Percentiles rank a stretch among this genome's conserved stretches.
These are phyloP conservation scores for Bretschneidera sinensis DNA, from an alignment of 345 rosid genomes.

Conservation along the genomic window DNA sequence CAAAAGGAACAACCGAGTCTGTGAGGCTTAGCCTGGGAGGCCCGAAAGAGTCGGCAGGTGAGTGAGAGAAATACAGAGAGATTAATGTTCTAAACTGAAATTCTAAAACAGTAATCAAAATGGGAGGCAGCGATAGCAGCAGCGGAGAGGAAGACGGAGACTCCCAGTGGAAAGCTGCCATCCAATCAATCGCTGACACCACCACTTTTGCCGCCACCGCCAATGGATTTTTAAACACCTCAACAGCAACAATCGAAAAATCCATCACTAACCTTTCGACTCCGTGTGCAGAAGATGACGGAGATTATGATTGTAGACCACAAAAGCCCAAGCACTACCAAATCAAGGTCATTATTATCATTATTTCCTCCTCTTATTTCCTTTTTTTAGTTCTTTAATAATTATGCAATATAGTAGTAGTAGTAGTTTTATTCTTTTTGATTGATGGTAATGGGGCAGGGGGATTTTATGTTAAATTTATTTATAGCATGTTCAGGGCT, in stretches of 20 bases:
- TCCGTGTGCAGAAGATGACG: conserved; percentile 22
- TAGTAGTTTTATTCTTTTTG: too few species aligned
- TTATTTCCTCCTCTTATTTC: too few species aligned
- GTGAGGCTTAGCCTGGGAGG: too few species aligned
- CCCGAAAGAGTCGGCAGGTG: too few species aligned
- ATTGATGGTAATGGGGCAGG: too few species aligned
- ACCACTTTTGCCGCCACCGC: too few species aligned
- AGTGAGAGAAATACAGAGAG: too few species aligned
- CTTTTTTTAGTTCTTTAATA: too few species aligned
- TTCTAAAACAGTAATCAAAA: too few species aligned
- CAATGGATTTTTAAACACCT: conserved; percentile 14
- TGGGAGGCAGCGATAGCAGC: conserved; percentile 33
- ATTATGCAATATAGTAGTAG: not conserved
- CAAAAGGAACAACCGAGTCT: too few species aligned
- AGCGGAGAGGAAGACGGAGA: conserved; percentile 70
- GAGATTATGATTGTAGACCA: conserved; percentile 30
- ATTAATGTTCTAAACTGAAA: too few species aligned
- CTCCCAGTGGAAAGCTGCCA: conserved; percentile 72
- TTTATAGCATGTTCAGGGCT: not conserved
- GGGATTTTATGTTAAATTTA: not conserved
- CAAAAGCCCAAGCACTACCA: conserved; percentile 68
- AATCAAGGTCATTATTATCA: conserved; percentile 47
- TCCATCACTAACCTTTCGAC: conserved; percentile 14
- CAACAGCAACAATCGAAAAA: not conserved
- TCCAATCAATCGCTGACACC: conserved; percentile 58